phyloP scores from a whole-genome alignment of 139 green algal species.

The Coccomyxa sp. region DNA sequence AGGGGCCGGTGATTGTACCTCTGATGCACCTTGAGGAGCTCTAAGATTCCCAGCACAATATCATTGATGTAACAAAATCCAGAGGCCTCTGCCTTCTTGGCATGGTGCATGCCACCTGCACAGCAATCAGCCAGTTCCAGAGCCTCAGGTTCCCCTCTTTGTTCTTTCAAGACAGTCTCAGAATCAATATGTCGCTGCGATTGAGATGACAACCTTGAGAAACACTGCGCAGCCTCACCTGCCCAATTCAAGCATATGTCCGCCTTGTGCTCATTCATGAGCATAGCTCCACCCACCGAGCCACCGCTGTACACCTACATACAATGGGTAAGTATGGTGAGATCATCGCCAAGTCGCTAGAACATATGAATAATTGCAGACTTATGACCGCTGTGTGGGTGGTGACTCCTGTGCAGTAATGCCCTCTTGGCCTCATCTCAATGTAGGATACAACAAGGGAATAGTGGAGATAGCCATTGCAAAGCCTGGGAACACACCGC shows the following conservation, averaged over 20 bases:
- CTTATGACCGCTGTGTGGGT: neutral
- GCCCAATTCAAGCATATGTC: constrained; percentile 97
- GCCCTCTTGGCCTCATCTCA: no score
- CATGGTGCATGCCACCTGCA: constrained; percentile 93
- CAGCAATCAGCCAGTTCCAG: neutral
- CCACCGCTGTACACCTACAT: constrained; percentile 81
- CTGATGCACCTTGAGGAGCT: constrained; percentile 87
- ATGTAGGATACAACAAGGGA: neutral
- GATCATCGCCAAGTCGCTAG: no score
- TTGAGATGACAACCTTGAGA: no score
- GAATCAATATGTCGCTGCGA: neutral
- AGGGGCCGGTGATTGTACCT: constrained; percentile 12
- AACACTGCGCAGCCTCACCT: neutral
- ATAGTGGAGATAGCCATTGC: neutral
- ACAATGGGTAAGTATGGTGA: no score
- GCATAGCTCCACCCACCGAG: constrained; percentile 80
- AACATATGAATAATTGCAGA: neutral
- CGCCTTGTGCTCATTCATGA: constrained; percentile 78
- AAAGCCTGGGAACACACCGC: constrained; percentile 20
- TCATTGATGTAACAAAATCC: constrained; percentile 99
- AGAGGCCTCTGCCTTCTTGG: constrained; percentile 79
- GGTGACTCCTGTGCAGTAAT: no score
- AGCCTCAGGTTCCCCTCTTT: neutral
- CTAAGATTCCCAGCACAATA: constrained; percentile 96
- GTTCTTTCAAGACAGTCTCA: neutral